Conservation (phyloP, 768 basidiomycete species). For the Lenzites betulinus region DNA sequence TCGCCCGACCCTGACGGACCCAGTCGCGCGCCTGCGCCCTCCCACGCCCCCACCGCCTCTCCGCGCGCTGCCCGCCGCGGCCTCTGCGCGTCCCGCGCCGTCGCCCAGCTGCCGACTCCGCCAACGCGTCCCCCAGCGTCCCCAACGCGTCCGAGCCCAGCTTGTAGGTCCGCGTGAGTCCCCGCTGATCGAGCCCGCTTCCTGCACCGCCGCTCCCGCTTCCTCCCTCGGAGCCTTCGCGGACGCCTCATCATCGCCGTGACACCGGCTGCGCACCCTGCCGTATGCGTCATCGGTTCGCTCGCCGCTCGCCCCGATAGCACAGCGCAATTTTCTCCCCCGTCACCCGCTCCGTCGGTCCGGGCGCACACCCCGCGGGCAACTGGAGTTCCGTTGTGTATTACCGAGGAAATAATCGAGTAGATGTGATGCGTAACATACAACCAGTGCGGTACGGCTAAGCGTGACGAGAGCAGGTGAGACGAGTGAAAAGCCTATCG, state of each 20-base stretch:
- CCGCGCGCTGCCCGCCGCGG: background rate
- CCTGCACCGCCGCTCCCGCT: slow-evolving; percentile 12
- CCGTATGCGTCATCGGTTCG: slow-evolving; percentile 1
- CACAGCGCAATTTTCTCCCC: slow-evolving; percentile 4
- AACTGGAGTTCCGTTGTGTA: slow-evolving; percentile 10
- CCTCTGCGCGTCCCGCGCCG: background rate
- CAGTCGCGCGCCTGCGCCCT: background rate
- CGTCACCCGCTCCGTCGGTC: background rate
- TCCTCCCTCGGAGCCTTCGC: background rate
- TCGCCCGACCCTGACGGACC: slow-evolving; percentile 17
- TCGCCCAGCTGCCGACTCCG: background rate
- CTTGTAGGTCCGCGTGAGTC: slow-evolving; percentile 17
- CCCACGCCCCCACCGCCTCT: background rate
- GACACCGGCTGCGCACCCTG: slow-evolving; percentile 7
- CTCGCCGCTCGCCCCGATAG: slow-evolving; percentile 2
- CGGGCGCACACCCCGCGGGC: background rate
- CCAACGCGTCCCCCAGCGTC: background rate
- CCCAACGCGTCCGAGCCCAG: no score
- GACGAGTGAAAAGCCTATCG: slow-evolving; percentile 37
- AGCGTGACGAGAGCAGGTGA: slow-evolving; percentile 18
- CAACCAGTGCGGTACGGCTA: slow-evolving; percentile 28
- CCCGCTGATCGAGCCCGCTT: slow-evolving; percentile 11
- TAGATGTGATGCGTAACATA: slow-evolving; percentile 35
- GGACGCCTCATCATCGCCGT: slow-evolving; percentile 2
- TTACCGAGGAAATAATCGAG: slow-evolving; percentile 24